Percentiles rank a stretch among this genome's conserved stretches.
These are phyloP conservation scores for Saccharomycopsis guyanensis DNA, from an alignment of 805 yeast genomes.

Conservation along the genomic window DNA sequence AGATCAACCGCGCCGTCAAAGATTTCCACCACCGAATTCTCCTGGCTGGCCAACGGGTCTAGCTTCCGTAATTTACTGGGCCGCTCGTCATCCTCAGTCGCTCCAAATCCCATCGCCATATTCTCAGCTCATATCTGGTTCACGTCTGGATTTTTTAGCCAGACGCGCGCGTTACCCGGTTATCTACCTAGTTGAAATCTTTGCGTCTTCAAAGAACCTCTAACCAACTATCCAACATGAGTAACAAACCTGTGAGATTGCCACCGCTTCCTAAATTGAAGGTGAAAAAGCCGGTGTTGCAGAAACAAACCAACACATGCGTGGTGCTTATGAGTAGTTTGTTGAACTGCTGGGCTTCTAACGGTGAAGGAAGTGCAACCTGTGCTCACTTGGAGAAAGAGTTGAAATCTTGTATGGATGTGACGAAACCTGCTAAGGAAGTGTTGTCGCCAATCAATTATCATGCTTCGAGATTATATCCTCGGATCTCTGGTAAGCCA, in stretches of 20 bases:
- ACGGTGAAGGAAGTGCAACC: constrained; percentile 69
- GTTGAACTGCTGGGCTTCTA: constrained; percentile 93
- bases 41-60: too few species aligned
- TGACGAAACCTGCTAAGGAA: constrained; percentile 25
- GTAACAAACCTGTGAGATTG: constrained; percentile 32
- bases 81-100: neutral
- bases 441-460: constrained; percentile 40
- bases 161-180: too few species aligned
- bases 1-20: too few species aligned
- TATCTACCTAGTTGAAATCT: too few species aligned
- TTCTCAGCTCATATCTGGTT: too few species aligned
- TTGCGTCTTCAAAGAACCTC: too few species aligned
- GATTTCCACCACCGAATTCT: too few species aligned
- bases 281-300: constrained; percentile 55
- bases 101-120: too few species aligned
- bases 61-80: neutral
- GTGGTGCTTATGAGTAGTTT: constrained; percentile 75
- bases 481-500: constrained; percentile 43
- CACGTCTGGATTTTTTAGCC: too few species aligned
- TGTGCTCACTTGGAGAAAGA: constrained; percentile 63
- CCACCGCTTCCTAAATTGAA: constrained; percentile 73
- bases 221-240: constrained; percentile 6
- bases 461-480: constrained; percentile 45
- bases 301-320: constrained; percentile 59
- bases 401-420: constrained; percentile 66